Percentiles rank a stretch among this genome's conserved stretches.
These are phyloP conservation scores for Acacia acuminata DNA, from an alignment of 306 rosid genomes.

Conservation along the genomic window DNA sequence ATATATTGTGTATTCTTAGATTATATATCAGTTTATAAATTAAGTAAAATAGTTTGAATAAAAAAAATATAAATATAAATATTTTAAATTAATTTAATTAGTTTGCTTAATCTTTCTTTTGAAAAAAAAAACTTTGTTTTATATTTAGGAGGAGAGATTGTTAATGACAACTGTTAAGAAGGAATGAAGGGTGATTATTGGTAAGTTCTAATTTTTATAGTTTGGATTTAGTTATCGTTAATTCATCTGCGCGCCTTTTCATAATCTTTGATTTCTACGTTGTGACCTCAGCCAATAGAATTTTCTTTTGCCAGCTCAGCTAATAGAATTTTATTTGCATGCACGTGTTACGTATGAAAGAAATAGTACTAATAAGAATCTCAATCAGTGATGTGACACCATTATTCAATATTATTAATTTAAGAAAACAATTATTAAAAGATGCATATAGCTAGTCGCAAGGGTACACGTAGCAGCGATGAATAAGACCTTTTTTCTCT, in stretches of 20 bases:
- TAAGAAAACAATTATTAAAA: neutral
- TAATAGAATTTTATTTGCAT: too few relatives aligned
- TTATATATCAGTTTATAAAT: too few relatives aligned
- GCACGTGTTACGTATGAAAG: too few relatives aligned
- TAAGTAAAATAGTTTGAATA: too few relatives aligned
- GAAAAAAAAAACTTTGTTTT: too few relatives aligned
- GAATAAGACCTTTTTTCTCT: neutral
- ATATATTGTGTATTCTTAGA: too few relatives aligned
- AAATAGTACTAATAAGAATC: too few relatives aligned
- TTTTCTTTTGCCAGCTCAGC: too few relatives aligned
- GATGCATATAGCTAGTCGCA: neutral
- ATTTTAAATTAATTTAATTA: too few relatives aligned
- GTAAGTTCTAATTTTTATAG: neutral
- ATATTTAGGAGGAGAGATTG: neutral
- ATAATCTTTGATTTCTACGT: neutral
- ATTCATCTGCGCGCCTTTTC: neutral
- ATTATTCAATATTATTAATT: neutral
- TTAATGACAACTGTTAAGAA: neutral
- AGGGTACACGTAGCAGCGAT: neutral
- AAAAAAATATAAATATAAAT: too few relatives aligned
- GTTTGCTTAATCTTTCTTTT: too few relatives aligned
- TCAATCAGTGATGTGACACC: neutral
- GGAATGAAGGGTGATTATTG: neutral
- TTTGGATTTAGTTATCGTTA: constrained; percentile 13
- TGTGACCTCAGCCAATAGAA: neutral